Conservation (phyloP, 129 eudicot species). For the Mikania micrantha region DNA sequence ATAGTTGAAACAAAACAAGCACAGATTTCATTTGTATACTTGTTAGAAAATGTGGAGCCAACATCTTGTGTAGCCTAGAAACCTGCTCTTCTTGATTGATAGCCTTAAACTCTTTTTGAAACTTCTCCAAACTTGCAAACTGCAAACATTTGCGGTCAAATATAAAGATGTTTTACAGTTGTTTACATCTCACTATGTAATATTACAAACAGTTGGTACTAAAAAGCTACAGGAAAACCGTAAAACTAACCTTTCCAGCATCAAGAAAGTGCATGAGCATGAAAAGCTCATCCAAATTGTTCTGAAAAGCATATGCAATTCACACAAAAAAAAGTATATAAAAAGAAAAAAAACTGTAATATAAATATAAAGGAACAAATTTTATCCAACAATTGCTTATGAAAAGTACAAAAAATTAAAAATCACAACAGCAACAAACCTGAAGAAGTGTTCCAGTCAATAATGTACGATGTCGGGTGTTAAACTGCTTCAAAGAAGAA, state of each 20-base stretch:
- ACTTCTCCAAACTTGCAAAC: slow-evolving; percentile 93
- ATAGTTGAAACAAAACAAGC: slow-evolving; percentile 7
- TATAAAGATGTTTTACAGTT: not conserved
- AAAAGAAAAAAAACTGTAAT: not conserved
- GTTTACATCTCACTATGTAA: no score
- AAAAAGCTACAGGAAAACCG: no score
- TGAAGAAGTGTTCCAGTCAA: no score
- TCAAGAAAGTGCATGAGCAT: no score
- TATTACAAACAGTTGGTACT: no score
- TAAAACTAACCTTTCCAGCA: no score
- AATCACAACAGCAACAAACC: no score
- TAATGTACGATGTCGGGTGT: no score
- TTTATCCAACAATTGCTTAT: not conserved
- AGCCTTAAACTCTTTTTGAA: slow-evolving; percentile 95
- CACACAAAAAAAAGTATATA: no score
- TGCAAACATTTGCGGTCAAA: slow-evolving; percentile 25
- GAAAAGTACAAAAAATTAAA: not conserved
- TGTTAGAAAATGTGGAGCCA: slow-evolving; percentile 97
- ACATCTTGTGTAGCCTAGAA: slow-evolving; percentile 91
- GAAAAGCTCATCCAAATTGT: no score
- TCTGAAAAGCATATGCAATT: no score
- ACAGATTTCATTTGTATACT: slow-evolving; percentile 41
- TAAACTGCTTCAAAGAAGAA: no score
- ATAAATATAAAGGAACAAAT: not conserved
- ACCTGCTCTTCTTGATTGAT: slow-evolving; percentile 98